These are phyloP conservation scores for Sesbania bispinosa DNA, from an alignment of 306 rosid species.

Conservation along the genomic window DNA sequence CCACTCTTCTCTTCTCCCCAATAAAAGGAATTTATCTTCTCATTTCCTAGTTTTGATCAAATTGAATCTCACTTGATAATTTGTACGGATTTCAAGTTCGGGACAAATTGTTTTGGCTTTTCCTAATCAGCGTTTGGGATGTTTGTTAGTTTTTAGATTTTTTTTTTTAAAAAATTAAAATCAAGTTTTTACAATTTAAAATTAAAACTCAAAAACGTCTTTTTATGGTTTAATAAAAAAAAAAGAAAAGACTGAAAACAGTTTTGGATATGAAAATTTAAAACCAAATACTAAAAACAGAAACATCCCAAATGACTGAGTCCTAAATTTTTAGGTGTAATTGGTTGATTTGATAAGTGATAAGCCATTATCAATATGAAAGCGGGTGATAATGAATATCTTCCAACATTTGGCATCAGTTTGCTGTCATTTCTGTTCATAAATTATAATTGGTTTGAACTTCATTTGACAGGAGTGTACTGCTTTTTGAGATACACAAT, in stretches of 20 bases:
- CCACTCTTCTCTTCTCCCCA: not conserved
- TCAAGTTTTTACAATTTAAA: no score
- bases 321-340: not conserved
- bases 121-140: not conserved
- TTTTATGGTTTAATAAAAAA: no score
- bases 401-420: not conserved
- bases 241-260: no score
- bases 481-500: not conserved
- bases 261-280: no score
- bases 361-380: not conserved
- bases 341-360: not conserved
- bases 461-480: not conserved
- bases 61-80: no score
- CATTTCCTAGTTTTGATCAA: no score
- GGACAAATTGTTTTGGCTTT: not conserved
- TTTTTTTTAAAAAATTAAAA: no score
- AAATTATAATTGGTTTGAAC: not conserved
- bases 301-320: no score
- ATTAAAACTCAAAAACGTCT: no score
- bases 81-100: not conserved
- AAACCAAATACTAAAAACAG: no score
- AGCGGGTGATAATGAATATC: not conserved
- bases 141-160: no score
- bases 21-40: not conserved
- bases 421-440: not conserved